Percentiles rank a stretch among this genome's conserved stretches.
These are phyloP conservation scores for Kwoniella heveanensis DNA, from an alignment of 768 basidiomycete genomes.

Conservation along the genomic window DNA sequence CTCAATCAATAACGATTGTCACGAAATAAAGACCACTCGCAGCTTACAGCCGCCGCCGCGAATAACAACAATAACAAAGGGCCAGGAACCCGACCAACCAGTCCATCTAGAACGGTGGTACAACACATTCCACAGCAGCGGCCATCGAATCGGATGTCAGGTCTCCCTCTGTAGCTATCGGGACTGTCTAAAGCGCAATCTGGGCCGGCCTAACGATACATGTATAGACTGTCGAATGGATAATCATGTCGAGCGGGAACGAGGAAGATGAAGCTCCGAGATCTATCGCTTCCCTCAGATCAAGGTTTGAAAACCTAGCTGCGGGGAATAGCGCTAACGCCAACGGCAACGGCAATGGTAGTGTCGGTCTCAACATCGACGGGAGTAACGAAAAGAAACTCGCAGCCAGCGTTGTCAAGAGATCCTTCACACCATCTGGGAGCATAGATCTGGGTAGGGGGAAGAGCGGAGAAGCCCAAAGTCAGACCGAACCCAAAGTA, in stretches of 20 bases:
- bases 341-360: neutral
- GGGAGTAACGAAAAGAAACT: neutral
- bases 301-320: constrained; percentile 42
- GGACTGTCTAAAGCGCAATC: no score
- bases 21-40: neutral
- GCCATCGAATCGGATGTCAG: no score
- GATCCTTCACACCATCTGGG: constrained; percentile 2
- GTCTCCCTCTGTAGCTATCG: no score
- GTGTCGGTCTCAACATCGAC: neutral
- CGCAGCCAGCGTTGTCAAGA: neutral
- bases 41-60: neutral
- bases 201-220: no score
- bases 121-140: no score
- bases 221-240: no score
- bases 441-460: constrained; percentile 13
- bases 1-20: no score
- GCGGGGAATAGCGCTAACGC: constrained; percentile 15
- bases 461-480: neutral
- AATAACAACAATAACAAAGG: constrained; percentile 13
- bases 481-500: neutral
- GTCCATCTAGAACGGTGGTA: no score
- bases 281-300: constrained; percentile 44
- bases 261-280: constrained; percentile 11
- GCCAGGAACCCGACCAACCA: neutral
- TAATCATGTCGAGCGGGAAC: neutral